A percentile compares a stretch with the other conserved stretches of the same genome.
These are phyloP conservation scores for Penicillium diatomitis DNA, from an alignment of 495 filamentous ascomycete genomes.

Conservation along the genomic window DNA sequence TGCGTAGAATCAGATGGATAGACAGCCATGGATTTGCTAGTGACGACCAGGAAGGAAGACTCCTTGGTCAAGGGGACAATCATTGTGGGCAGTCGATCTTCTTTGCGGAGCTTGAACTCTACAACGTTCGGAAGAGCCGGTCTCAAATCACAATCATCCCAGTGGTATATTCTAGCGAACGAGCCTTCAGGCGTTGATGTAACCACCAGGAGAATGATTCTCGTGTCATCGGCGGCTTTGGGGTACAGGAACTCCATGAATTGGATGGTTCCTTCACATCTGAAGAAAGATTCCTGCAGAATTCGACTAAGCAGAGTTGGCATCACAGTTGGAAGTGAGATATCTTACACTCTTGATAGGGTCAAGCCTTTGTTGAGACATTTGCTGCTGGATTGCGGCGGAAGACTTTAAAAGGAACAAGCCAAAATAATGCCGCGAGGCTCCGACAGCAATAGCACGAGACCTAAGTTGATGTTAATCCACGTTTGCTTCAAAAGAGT, in stretches of 20 bases:
- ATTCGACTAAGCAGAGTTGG: background rate
- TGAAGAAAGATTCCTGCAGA: background rate
- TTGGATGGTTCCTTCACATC: slow-evolving; percentile 56
- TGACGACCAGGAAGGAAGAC: slow-evolving; percentile 57
- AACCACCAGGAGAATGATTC: slow-evolving; percentile 69
- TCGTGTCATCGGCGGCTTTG: slow-evolving; percentile 44
- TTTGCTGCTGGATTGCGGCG: slow-evolving; percentile 25
- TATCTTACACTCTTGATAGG: slow-evolving; percentile 30
- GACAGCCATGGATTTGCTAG: slow-evolving; percentile 46
- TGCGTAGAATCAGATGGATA: slow-evolving; percentile 38
- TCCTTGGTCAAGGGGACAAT: slow-evolving; percentile 58
- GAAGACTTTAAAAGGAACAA: slow-evolving; percentile 41
- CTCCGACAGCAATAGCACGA: slow-evolving; percentile 56
- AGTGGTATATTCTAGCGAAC: slow-evolving; percentile 63
- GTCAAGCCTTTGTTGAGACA: slow-evolving; percentile 20
- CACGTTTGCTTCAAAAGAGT: background rate
- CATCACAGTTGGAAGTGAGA: background rate
- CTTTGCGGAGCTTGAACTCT: slow-evolving; percentile 44
- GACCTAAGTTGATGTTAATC: slow-evolving; percentile 34
- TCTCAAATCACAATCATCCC: slow-evolving; percentile 43
- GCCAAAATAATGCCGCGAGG: slow-evolving; percentile 46
- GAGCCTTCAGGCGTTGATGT: slow-evolving; percentile 51
- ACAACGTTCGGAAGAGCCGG: slow-evolving; percentile 30
- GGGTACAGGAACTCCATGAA: slow-evolving; percentile 85
- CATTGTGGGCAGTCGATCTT: slow-evolving; percentile 55